Evolutionary conservation across 495 filamentous ascomycete genomes (phyloP), one percentile per base, ranked within the genome.

Genomic region (Hyaloscypha finlandica): DNA sequence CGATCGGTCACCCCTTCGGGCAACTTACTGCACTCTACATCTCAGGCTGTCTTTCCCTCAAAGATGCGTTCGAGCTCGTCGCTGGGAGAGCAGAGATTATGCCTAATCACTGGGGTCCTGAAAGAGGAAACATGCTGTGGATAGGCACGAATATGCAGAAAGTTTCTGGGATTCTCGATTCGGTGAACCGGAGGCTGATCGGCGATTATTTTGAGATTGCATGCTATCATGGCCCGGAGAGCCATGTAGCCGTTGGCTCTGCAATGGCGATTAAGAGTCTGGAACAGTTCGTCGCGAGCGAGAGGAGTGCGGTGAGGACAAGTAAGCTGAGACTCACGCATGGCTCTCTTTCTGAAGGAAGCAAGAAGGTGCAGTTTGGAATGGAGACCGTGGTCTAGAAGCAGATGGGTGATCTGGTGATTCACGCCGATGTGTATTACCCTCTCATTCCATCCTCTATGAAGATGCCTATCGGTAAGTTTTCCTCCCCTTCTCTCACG

Each of bases 111-210:
- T 87, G 84, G 84, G 84, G 80, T 6, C 1, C 70, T 0, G 83
- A 87, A 6, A 61, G 63, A 5, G 85, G 85, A 0, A 63, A 75
- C 0, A 88, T 88, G 86, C 48, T 86, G 11, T 59, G 25, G 25
- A 8, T 59, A n/a, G 25, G 32, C 6, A 32, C 56, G 4, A 59
- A 32, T 59, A 29, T 29, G 8, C 8, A 59, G 29, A 59, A 59
- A 30, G 30, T 59, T n/a, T 37, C 32, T 8, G 56, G 35, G 30
- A 35, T 59, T 8, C 25, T 59, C 31, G 19, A 37, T n/a, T 32
- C 25, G 25, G 6, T 59, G 25, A 59, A 59, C 32, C 25, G 3
- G 8, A 35, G n/a, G 32, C 9, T 20, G 19, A 20, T 5, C 25
- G 70, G 70, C n/a, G 42, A 78, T 20, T 58, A 72, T 19, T 70